Base-by-base conservation (phyloP, 495 filamentous ascomycete genomes). In the Tuber borchii region DNA sequence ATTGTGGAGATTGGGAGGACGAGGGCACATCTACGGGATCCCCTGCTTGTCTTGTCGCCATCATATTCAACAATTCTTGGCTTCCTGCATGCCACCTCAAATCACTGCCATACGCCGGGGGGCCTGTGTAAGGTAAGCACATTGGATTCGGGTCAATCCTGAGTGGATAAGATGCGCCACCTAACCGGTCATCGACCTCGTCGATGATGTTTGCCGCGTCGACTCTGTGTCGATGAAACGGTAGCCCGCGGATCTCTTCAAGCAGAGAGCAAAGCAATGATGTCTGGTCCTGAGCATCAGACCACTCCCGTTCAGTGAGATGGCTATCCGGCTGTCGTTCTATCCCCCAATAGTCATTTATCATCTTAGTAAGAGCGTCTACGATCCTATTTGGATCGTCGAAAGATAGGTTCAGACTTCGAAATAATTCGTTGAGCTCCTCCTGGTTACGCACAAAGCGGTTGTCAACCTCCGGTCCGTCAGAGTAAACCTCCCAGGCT, bases 131-230 rank as follows among this genome's bases (percentile, higher is more conserved):
- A 40, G 75, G 75, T 75, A 37, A 45, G 10, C n/a, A 12, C 45
- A 74, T 74, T 77, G 77, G 77, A 34, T 51, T 45, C 40, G 70
- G 44, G 45, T 61, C 26, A 48, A 78, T 40, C 34, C 5, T 4
- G 14, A 8, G 39, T 2, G 72, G 69, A 17, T 39, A 8, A 10
- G 4, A n/a, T 17, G 26, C 12, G 14, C 46, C 73, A 12, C 9
- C 2, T 1, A 70, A 37, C 61, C 77, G 69, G 20, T 45, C 34
- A n/a, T 43, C 1, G 12, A 79, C 42, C 45, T 79, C 78, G 1
- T 39, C 10, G 26, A 79, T 65, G 37, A 79, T 79, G 48, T 70
- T 79, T 20, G 42, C 69, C 7, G 78, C 78, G 69, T 79, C 78
- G 31, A 61, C 37, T 9, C 78, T 77, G 65, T 79, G 78, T 37